Evolutionary conservation across 2,329 filamentous ascomycete species (phyloP), one percentile per base, ranked within the genome.

Genomic region (Beauveria asiatica): DNA sequence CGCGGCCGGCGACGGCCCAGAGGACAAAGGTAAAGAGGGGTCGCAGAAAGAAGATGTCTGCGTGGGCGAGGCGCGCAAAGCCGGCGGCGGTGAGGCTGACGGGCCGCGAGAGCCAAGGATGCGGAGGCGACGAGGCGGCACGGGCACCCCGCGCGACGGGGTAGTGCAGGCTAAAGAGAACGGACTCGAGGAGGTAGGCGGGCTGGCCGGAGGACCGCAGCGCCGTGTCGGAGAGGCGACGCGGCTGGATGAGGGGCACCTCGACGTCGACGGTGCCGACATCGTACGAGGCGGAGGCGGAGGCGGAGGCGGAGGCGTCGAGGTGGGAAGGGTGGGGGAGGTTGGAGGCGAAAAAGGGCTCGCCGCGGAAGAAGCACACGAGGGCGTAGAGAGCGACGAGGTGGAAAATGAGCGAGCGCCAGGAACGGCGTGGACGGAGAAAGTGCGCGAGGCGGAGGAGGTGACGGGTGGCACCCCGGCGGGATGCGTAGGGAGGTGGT

Each of bases 161-260:
- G 50, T 81, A 80, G 69, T 80, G 81, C 3, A 81, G 61, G 0
- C 78, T 78, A 62, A 81, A 78, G 5, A 81, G 70, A 3, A 80
- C 77, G 1, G 76, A 78, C 60, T 78, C 68, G 0, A 80, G 65
- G 21, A 76, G 71, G 53, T 80, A 81, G 0, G 77, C 77, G 2
- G 74, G 73, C 23, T 71, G 63, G 11, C 70, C 69, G 0, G 70
- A 70, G 10, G 62, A 64, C 45, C 67, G 73, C 64, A 78, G 70
- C 10, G 69, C 44, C 6, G 71, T 66, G 5, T 74, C 67, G 3
- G 72, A 70, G 9, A 73, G 64, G 19, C 63, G 67, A 10, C 67
- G 65, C 1, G 73, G 70, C 27, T 66, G 65, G 6, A 69, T 67
- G 0, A 77, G 71, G 1, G 76, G 71, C 9, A 79, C 69, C 61